Evolutionary conservation across 805 yeast genomes (phyloP), one percentile per base, ranked within the genome.

Genomic region (Saccharomycopsis schoenii): DNA sequence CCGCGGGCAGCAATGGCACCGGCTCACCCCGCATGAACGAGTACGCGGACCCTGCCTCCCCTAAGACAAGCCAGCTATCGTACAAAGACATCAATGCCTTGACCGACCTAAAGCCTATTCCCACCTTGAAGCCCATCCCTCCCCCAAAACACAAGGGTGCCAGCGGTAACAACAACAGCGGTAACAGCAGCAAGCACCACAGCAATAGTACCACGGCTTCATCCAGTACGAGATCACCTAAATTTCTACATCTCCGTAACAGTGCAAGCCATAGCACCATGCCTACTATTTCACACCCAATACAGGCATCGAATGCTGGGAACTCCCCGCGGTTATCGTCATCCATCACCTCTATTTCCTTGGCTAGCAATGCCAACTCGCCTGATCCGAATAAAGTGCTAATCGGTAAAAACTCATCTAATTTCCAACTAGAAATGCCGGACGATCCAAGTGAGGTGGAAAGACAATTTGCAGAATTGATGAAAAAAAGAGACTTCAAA

Each of bases 401-500:
- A 47, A 25, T 47, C 5, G 34, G 52, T 14, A 47, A 47, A 47
- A 58, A 50, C 42, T 41, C 64, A 24, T 55, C 58, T 10, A 57
- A 59, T 37, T 58, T 56, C 39, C 58, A 58, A 1, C 61, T 66
- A 17, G 92, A 88, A 59, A 85, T 81, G 68, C 97, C 97, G 0
- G 71, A 74, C 8, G 83, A 86, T 66, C 82, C 79, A 11, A 74
- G 77, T 64, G 89, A 84, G 64, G 82, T 92, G 19, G 93, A 89
- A 67, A 76, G 79, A 61, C 76, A 88, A 82, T 91, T 89, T 70
- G 79, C 83, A 59, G 91, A 86, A 62, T 80, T 92, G 63, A 87
- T 92, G 93, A 85, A 82, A 58, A 83, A 84, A 67, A 82, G 97
- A 68, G 96, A 92, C 70, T 87, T 89, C 72, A 83, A 79, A 63